Evolutionary conservation across 352 stramenopile species (phyloP).

Genomic region (Phytophthora multivora): DNA sequence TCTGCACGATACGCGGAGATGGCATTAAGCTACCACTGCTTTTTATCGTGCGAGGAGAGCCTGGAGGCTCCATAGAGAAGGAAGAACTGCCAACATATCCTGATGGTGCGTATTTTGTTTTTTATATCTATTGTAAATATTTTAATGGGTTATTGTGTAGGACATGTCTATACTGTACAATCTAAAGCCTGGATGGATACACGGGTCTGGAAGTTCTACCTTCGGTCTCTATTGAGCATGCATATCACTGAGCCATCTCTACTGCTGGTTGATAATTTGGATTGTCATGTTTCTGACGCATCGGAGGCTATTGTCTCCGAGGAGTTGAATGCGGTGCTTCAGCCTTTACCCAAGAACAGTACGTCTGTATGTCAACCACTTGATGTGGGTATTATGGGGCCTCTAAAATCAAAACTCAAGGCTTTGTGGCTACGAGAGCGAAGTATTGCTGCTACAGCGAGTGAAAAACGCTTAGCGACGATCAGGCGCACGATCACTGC

Average conservation of each 20-base stretch:
- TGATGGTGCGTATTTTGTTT: background rate
- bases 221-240: constrained; percentile 6
- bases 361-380: constrained; percentile 28
- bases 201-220: constrained; percentile 16
- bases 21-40: constrained; percentile 5
- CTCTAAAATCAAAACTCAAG: constrained; percentile 10
- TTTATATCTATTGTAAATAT: background rate
- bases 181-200: constrained; percentile 20
- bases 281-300: constrained; percentile 10
- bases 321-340: background rate
- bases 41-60: constrained; percentile 15
- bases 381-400: constrained; percentile 20
- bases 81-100: constrained; percentile 6
- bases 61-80: constrained; percentile 11
- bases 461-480: constrained; percentile 8
- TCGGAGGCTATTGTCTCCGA: background rate
- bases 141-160: constrained; percentile 8
- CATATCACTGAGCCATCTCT: constrained; percentile 11
- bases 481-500: constrained; percentile 13
- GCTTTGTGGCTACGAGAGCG: constrained; percentile 2
- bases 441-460: background rate
- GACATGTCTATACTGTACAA: constrained; percentile 17
- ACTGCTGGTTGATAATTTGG: constrained; percentile 15
- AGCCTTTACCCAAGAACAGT: constrained; percentile 12
- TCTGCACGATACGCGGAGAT: constrained; percentile 10